Evolutionary conservation across 257 asterid genomes (phyloP).

Genomic region (Anisodus acutangulus): DNA sequence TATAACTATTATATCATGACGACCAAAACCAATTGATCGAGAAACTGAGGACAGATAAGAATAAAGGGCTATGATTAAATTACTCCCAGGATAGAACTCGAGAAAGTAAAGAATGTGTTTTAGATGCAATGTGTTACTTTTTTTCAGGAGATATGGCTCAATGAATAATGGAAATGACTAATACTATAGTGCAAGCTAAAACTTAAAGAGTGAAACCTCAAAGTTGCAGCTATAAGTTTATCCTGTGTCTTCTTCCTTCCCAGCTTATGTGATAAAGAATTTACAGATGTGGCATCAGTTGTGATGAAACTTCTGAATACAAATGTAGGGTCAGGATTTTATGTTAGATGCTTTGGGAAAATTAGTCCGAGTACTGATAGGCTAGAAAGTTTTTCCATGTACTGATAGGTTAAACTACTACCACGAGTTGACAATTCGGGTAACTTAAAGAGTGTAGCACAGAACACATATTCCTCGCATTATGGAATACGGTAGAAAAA

Average conservation of each 20-base stretch:
- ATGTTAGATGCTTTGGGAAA: not conserved
- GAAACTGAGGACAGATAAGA: not conserved
- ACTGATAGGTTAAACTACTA: not conserved
- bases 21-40: not conserved
- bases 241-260: not conserved
- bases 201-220: not conserved
- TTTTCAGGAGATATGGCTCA: slow-evolving; percentile 2
- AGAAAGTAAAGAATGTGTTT: not conserved
- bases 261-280: not conserved
- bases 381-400: not conserved
- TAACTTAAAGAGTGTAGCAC: not conserved
- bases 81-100: not conserved
- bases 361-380: not conserved
- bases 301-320: not conserved
- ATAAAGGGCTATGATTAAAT: not conserved
- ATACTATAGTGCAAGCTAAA: not conserved
- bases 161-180: not conserved
- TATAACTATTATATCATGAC: not conserved
- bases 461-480: not conserved
- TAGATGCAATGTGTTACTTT: slow-evolving; percentile 16
- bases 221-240: not conserved
- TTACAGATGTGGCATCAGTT: not conserved
- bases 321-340: not conserved
- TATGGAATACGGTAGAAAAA: not conserved
- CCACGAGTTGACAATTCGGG: not conserved